These are phyloP conservation scores for Tephrocybe sp. DNA, from an alignment of 768 basidiomycete species.

Conservation along the genomic window DNA sequence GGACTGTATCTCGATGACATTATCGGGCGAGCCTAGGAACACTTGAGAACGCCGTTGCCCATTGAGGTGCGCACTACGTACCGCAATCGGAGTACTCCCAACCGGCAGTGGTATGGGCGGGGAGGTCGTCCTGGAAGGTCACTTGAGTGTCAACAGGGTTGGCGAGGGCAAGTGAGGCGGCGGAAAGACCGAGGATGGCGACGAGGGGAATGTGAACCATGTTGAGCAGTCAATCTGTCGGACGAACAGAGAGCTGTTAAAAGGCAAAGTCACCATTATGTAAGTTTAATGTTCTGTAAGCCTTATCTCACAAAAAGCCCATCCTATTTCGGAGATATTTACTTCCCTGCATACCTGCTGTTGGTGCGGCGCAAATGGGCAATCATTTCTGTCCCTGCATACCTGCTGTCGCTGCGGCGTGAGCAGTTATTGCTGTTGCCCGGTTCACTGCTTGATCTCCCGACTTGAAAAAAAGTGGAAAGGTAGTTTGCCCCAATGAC, in stretches of 20 bases:
- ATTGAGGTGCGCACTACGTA: constrained; percentile 32
- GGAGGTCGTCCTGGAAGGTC: constrained; percentile 22
- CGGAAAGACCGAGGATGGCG: constrained; percentile 21
- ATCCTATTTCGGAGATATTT: constrained; percentile 66
- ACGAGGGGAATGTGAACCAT: constrained; percentile 25
- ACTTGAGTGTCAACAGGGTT: constrained; percentile 22
- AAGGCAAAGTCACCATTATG: constrained; percentile 13
- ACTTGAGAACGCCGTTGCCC: constrained; percentile 6
- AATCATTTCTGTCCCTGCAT: constrained; percentile 46
- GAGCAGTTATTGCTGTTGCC: constrained; percentile 78
- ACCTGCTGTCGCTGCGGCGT: constrained; percentile 78
- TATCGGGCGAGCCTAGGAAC: constrained; percentile 38
- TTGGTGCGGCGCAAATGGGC: too few relatives aligned
- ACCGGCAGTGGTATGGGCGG: constrained; percentile 34
- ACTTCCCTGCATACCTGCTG: constrained; percentile 59
- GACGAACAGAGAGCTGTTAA: too few relatives aligned
- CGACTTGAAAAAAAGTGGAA: too few relatives aligned
- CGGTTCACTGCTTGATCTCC: too few relatives aligned
- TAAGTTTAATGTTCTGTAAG: constrained; percentile 9
- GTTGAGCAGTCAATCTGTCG: too few relatives aligned
- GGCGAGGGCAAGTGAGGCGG: constrained; percentile 18
- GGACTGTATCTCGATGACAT: constrained; percentile 63
- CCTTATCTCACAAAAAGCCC: constrained; percentile 57
- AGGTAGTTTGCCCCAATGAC: too few relatives aligned
- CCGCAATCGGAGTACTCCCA: constrained; percentile 80